Conservation (phyloP, 2,329 filamentous ascomycete species). For the Teratosphaeria nubilosa region DNA sequence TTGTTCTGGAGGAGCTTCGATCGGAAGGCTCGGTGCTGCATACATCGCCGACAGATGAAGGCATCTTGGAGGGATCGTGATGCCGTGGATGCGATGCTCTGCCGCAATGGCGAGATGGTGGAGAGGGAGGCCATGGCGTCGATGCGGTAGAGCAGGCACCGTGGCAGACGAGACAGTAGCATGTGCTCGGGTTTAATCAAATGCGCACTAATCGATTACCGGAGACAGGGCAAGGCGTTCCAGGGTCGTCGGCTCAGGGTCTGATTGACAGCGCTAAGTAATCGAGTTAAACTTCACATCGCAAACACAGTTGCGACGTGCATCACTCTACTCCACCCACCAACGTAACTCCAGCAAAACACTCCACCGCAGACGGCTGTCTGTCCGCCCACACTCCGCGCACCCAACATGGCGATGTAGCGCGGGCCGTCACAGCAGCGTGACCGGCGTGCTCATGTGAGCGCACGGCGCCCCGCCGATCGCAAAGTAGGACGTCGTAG, state of each 20-base stretch:
- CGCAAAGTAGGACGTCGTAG: not conserved
- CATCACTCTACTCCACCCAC: not conserved
- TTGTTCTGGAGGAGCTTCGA: not conserved
- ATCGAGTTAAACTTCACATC: not conserved
- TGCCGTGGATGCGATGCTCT: conserved; percentile 11
- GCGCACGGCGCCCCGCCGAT: not conserved
- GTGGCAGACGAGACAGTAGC: not conserved
- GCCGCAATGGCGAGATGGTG: conserved; percentile 13
- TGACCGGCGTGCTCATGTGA: not conserved
- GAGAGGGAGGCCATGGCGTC: conserved; percentile 11
- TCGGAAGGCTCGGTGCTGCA: conserved; percentile 17
- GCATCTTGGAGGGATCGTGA: conserved; percentile 9
- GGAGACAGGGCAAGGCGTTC: too few relatives aligned
- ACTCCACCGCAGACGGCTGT: too few relatives aligned
- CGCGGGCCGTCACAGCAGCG: not conserved
- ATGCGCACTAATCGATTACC: not conserved
- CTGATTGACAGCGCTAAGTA: not conserved
- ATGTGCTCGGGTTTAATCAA: not conserved
- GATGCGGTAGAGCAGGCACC: not conserved
- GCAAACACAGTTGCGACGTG: not conserved
- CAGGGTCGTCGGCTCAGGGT: not conserved
- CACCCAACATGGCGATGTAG: not conserved
- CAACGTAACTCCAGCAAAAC: too few relatives aligned
- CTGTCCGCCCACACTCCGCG: not conserved
- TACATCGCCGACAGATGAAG: conserved; percentile 24